These are phyloP conservation scores for Alloteropsis semialata DNA, from an alignment of 176 grass and related monocot genomes.

Conservation along the genomic window DNA sequence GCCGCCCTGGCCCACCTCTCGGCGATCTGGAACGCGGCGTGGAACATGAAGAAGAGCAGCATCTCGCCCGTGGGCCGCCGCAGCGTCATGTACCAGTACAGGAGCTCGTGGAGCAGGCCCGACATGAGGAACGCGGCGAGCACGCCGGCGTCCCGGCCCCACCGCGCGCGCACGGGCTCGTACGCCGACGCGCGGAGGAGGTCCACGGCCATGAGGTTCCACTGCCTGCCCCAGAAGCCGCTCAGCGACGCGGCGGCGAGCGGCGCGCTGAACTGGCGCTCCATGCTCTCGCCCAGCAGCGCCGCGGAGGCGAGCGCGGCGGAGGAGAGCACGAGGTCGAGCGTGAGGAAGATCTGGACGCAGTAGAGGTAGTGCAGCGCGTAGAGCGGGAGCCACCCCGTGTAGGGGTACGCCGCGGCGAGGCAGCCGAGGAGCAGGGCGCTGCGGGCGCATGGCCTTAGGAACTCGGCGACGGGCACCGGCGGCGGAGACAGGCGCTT, in stretches of 20 bases:
- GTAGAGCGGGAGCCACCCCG: conserved; percentile 33
- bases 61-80: conserved; percentile 53
- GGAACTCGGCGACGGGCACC: conserved; percentile 3
- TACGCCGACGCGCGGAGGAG: conserved; percentile 64
- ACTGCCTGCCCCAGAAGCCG: conserved; percentile 73
- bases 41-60: conserved; percentile 60
- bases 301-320: conserved; percentile 13
- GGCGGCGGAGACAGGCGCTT: background rate
- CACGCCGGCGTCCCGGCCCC: conserved; percentile 54
- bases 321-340: conserved; percentile 59
- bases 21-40: conserved; percentile 44
- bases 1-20: conserved; percentile 41
- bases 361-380: conserved; percentile 56
- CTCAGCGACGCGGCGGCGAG: conserved; percentile 40
- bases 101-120: conserved; percentile 68
- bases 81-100: conserved; percentile 71
- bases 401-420: conserved; percentile 44
- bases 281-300: conserved; percentile 41
- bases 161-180: conserved; percentile 48
- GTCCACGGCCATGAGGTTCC: conserved; percentile 82
- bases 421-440: conserved; percentile 43
- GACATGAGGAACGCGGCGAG: conserved; percentile 73
- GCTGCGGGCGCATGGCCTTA: conserved; percentile 41
- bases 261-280: conserved; percentile 65
- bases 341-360: conserved; percentile 60